Conservation (phyloP, 331 rosid species). For the Quercus tomentella region DNA sequence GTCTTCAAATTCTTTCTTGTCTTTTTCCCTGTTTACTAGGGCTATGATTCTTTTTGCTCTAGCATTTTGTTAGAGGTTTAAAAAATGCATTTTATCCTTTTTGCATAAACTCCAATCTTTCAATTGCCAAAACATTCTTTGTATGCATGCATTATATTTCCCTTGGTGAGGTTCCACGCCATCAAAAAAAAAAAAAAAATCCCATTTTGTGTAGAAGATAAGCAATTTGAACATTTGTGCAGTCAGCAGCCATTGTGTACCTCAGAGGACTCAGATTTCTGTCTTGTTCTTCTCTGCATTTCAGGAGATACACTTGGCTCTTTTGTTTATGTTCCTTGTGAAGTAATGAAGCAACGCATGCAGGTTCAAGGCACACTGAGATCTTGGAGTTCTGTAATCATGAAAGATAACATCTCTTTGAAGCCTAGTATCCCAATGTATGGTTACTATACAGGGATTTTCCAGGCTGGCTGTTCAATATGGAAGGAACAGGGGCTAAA, state of each 20-base stretch:
- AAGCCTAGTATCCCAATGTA: conserved; percentile 56
- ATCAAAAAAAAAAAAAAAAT: too few species aligned
- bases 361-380: conserved; percentile 81
- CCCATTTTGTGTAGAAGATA: neutral
- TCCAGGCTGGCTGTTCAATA: conserved; percentile 82
- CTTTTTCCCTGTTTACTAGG: too few species aligned
- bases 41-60: neutral
- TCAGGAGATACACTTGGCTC: conserved; percentile 95
- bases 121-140: neutral
- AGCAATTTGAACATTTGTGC: neutral
- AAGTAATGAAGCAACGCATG: conserved; percentile 92
- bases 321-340: conserved; percentile 91
- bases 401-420: conserved; percentile 42
- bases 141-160: neutral
- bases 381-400: conserved; percentile 59
- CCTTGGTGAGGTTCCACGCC: too few species aligned
- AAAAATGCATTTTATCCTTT: neutral
- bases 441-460: conserved; percentile 77
- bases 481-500: conserved; percentile 73
- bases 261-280: conserved; percentile 14
- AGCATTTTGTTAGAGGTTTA: neutral
- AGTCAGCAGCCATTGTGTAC: conserved; percentile 13
- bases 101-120: neutral
- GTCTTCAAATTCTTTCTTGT: too few species aligned
- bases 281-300: conserved; percentile 26